These are phyloP conservation scores for Nannochloropsis granulata DNA, from an alignment of 108 stramenopile genomes.

Conservation along the genomic window DNA sequence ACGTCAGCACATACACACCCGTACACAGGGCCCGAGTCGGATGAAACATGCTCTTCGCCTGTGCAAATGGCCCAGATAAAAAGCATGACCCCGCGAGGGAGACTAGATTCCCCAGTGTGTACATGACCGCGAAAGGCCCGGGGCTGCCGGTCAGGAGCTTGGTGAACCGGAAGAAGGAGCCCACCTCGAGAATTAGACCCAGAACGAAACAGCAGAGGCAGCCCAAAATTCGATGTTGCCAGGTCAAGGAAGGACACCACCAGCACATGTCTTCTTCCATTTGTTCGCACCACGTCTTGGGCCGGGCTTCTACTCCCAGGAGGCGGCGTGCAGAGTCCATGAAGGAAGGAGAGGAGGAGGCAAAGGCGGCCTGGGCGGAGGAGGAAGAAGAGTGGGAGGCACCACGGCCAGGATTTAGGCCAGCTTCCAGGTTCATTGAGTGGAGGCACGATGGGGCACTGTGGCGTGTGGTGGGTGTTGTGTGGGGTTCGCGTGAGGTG, in stretches of 20 bases:
- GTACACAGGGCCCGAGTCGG: constrained; percentile 27
- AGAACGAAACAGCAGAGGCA: constrained; percentile 16
- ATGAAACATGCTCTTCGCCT: constrained; percentile 39
- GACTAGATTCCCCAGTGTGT: constrained; percentile 30
- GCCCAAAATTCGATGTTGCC: constrained; percentile 32
- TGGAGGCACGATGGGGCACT: no score
- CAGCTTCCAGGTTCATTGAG: neutral
- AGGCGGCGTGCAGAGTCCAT: constrained; percentile 14
- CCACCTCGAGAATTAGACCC: constrained; percentile 24
- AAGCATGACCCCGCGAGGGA: constrained; percentile 36
- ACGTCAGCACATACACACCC: constrained; percentile 21
- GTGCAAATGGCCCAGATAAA: constrained; percentile 30
- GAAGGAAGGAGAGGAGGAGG: neutral
- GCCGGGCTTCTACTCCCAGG: constrained; percentile 14
- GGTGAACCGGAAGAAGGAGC: constrained; percentile 31
- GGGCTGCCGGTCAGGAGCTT: constrained; percentile 35
- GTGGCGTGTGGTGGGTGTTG: no score
- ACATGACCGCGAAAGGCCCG: constrained; percentile 32
- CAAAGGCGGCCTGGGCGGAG: neutral
- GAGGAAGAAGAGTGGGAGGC: neutral
- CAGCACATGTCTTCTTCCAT: constrained; percentile 30
- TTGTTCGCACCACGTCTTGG: constrained; percentile 15
- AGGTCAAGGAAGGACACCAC: constrained; percentile 28
- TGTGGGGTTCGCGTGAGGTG: no score
- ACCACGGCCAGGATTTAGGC: neutral